Base-by-base conservation (phyloP, 139 green algal genomes). In the Chlorella ohadii region DNA sequence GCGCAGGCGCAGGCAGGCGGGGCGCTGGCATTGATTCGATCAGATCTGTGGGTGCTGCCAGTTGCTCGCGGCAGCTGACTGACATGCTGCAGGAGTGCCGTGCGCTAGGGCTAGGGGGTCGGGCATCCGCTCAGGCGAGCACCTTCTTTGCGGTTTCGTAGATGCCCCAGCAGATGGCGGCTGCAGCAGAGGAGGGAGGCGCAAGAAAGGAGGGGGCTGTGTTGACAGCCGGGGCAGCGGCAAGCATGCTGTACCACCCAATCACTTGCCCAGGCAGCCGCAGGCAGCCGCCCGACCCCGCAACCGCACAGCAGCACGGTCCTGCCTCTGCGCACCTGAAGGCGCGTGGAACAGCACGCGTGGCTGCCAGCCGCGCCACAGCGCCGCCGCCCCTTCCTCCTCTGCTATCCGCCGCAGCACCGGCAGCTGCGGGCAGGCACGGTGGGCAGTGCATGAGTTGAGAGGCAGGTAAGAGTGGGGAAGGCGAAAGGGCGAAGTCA, bases 311-410 rank as follows among this genome's bases (percentile, higher is more conserved):
- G n/a, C n/a, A n/a, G n/a, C n/a, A n/a, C n/a, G n/a, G n/a, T n/a
- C n/a, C n/a, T n/a, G n/a, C 15, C 19, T 2, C 33, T 31, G 22
- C 36, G 36, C 77, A 82, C 77, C 77, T 34, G 78, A 73, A 3
- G 97, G 97, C 1, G 94, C 91, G 88, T 99, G 93, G 87, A 99
- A 99, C 28, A 99, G 71, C 55, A 99, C 93, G 0, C 97, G 91
- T 1, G 97, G 94, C 83, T 89, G 90, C 84, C 96, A 57, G 9
- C 97, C 97, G 4, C 89, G 74, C 91, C 92, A 94, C 47, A 99
- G 87, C 22, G 93, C 94, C 4, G 68, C 34, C 4, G 66, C 33
- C 0, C 97, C 97, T 84, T 99, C 97, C 80, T 98, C 92, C 4
- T 27, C 13, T 25, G 92, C 81, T 72, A 99, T 98, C 22, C 86